phyloP scores from a whole-genome alignment of 257 asterid species.

The Nicotiana attenuata region DNA sequence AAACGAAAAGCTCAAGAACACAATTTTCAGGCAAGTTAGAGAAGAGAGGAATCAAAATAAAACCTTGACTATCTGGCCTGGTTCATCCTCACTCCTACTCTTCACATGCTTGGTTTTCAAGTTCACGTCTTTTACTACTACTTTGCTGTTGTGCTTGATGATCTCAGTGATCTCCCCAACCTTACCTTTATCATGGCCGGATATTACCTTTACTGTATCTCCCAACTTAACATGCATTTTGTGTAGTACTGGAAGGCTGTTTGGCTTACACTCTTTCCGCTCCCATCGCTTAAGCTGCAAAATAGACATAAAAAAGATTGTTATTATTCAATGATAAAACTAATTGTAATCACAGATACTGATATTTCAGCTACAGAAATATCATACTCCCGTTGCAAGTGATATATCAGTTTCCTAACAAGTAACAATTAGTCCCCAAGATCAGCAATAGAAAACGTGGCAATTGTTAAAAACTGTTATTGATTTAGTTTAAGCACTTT shows the following conservation, averaged over 20 bases:
- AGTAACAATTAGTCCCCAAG: background rate
- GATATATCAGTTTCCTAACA: background rate
- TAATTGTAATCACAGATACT: background rate
- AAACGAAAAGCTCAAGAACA: background rate
- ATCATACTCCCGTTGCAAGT: background rate
- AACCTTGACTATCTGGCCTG: conserved; percentile 91
- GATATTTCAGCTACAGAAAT: background rate
- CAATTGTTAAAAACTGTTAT: background rate
- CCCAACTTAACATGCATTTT: conserved; percentile 94
- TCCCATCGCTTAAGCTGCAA: conserved; percentile 89
- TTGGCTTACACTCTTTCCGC: conserved; percentile 89
- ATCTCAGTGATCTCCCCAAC: conserved; percentile 67
- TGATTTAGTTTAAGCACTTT: background rate
- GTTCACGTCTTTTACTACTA: conserved; percentile 68
- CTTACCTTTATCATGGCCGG: conserved; percentile 92
- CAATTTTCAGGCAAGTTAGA: background rate
- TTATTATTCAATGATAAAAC: background rate
- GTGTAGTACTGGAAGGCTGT: conserved; percentile 86
- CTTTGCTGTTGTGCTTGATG: conserved; percentile 69
- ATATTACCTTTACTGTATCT: conserved; percentile 81
- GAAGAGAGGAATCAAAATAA: background rate
- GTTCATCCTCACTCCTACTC: conserved; percentile 73
- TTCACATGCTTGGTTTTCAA: conserved; percentile 93
- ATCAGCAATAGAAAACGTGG: background rate
- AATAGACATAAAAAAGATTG: background rate